Percentiles rank a stretch among this genome's conserved stretches.
These are phyloP conservation scores for Penicillium hesseltinei DNA, from an alignment of 2,329 filamentous ascomycete species.

Conservation along the genomic window DNA sequence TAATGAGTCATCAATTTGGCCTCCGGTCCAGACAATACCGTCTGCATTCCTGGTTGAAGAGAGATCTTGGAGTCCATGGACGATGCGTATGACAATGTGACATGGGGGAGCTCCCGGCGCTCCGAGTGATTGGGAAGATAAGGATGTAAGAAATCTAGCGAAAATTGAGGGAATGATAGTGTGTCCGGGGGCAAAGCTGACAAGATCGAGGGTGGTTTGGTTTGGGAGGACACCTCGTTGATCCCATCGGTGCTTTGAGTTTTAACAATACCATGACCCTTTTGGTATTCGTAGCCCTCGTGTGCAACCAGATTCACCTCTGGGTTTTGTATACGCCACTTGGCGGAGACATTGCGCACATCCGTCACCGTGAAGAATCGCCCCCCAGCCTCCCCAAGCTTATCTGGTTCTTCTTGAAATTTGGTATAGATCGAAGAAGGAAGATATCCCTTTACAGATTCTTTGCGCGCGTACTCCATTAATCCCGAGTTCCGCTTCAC, in stretches of 20 bases:
- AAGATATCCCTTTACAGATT: slow-evolving; percentile 48
- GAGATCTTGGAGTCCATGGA: slow-evolving; percentile 82
- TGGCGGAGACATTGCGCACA: slow-evolving; percentile 49
- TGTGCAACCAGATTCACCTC: slow-evolving; percentile 45
- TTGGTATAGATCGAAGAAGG: slow-evolving; percentile 51
- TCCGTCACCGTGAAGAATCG: slow-evolving; percentile 49
- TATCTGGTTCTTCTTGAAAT: slow-evolving; percentile 47
- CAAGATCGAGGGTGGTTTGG: slow-evolving; percentile 12
- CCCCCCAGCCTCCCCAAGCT: slow-evolving; percentile 46
- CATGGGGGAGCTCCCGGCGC: slow-evolving; percentile 47
- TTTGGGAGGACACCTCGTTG: slow-evolving; percentile 7
- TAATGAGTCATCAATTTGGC: slow-evolving; percentile 94
- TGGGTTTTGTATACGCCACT: slow-evolving; percentile 48
- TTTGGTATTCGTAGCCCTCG: slow-evolving; percentile 46
- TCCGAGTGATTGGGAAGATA: slow-evolving; percentile 49
- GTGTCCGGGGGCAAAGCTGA: slow-evolving; percentile 38
- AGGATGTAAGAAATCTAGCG: slow-evolving; percentile 49
- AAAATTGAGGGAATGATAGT: slow-evolving; percentile 46
- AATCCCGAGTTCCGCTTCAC: slow-evolving; percentile 50
- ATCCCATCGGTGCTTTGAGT: slow-evolving; percentile 20
- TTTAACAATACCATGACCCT: slow-evolving; percentile 44
- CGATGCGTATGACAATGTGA: slow-evolving; percentile 86
- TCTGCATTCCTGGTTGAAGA: slow-evolving; percentile 74
- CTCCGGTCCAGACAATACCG: slow-evolving; percentile 74
- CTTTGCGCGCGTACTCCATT: slow-evolving; percentile 47